Conservation (phyloP, 495 filamentous ascomycete genomes). For the Immersiella caudata region DNA sequence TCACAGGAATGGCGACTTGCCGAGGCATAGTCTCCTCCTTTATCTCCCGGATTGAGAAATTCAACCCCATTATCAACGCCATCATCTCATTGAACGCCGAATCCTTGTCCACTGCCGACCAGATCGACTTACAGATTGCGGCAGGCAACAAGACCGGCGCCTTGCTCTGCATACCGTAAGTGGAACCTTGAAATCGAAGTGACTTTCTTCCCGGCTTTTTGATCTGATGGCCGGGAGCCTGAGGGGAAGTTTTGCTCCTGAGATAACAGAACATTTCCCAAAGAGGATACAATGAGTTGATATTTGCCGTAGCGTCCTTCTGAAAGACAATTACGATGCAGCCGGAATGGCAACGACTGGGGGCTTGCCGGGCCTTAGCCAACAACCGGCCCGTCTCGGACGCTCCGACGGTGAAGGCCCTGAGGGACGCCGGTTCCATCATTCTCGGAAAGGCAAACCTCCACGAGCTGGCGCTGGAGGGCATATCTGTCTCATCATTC, state of each 20-base stretch:
- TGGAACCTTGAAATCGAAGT: too few relatives aligned
- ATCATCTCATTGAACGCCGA: constrained; percentile 57
- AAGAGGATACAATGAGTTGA: too few relatives aligned
- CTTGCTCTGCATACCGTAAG: constrained; percentile 62
- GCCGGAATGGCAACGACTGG: constrained; percentile 58
- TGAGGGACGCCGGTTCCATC: constrained; percentile 61
- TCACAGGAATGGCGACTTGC: constrained; percentile 52
- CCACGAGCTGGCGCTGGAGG: constrained; percentile 67
- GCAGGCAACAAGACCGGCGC: constrained; percentile 48
- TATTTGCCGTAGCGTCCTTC: too few relatives aligned
- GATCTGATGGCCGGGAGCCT: too few relatives aligned
- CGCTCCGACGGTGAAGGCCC: constrained; percentile 52
- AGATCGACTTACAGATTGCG: constrained; percentile 48
- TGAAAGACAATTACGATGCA: constrained; percentile 68
- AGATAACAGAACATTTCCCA: too few relatives aligned
- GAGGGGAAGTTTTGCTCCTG: too few relatives aligned
- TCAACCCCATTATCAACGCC: constrained; percentile 60
- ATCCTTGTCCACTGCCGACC: constrained; percentile 51
- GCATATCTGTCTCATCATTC: constrained; percentile 60
- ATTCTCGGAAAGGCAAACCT: constrained; percentile 68
- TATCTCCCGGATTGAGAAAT: constrained; percentile 56
- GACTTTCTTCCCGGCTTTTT: too few relatives aligned
- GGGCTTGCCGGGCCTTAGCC: constrained; percentile 50
- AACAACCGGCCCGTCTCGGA: constrained; percentile 49
- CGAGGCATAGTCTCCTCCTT: constrained; percentile 56